phyloP scores from a whole-genome alignment of 495 filamentous ascomycete species.

The Penicillium subrubescens region DNA sequence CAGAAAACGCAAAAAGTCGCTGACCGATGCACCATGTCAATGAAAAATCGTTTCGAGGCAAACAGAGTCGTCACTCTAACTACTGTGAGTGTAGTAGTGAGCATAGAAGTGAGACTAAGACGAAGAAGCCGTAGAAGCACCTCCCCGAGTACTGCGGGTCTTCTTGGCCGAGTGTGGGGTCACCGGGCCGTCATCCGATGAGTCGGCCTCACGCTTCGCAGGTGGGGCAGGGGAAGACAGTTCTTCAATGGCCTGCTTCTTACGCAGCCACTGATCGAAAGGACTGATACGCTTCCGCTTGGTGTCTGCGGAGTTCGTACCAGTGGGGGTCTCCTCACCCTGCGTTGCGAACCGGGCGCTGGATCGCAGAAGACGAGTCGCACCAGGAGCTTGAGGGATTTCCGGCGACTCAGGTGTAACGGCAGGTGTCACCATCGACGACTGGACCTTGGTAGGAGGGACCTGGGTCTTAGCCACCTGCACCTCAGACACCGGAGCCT shows the following conservation, averaged over 20 bases:
- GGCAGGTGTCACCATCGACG: background rate
- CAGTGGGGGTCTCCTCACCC: constrained; percentile 25
- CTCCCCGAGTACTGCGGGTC: constrained; percentile 22
- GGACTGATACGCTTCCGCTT: constrained; percentile 57
- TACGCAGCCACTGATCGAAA: constrained; percentile 66
- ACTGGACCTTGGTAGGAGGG: background rate
- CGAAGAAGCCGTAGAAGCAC: constrained; percentile 4
- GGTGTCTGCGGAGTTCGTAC: constrained; percentile 7
- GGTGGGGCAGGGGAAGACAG: constrained; percentile 20
- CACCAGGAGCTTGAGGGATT: constrained; percentile 41
- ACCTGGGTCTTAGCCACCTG: constrained; percentile 39
- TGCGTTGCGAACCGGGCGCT: constrained; percentile 27
- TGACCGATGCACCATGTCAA: constrained; percentile 6
- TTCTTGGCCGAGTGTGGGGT: constrained; percentile 33
- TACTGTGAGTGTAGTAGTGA: background rate
- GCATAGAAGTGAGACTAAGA: background rate
- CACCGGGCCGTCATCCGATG: constrained; percentile 21
- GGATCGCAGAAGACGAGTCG: constrained; percentile 33
- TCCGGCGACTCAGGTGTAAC: constrained; percentile 58
- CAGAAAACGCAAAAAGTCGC: background rate
- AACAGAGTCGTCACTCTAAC: background rate
- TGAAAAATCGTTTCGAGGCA: constrained; percentile 1
- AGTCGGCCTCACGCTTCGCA: constrained; percentile 37
- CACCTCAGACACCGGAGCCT: constrained; percentile 19
- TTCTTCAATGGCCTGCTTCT: constrained; percentile 49